These are phyloP conservation scores for Anisodus tanguticus DNA, from an alignment of 257 asterid genomes.

Conservation along the genomic window DNA sequence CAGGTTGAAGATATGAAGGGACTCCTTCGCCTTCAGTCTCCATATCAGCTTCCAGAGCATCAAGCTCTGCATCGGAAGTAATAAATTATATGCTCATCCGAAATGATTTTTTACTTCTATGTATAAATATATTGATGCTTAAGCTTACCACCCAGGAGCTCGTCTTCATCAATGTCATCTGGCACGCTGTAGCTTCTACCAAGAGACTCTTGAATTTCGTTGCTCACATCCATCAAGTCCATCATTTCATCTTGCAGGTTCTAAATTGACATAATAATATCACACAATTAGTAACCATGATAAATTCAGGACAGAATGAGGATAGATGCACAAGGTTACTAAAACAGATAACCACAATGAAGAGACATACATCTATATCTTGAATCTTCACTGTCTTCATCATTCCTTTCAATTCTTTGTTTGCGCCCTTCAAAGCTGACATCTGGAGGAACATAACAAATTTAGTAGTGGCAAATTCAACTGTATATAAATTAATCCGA, in stretches of 20 bases:
- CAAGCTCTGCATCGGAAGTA: conserved; percentile 69
- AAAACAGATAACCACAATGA: not conserved
- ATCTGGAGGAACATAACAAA: conserved; percentile 55
- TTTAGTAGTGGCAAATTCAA: conserved; percentile 26
- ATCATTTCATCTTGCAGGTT: conserved; percentile 97
- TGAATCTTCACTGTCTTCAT: conserved; percentile 99
- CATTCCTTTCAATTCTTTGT: conserved; percentile 97
- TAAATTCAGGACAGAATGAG: not conserved
- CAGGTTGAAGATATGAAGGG: conserved; percentile 95
- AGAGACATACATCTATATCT: conserved; percentile 82
- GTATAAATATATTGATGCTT: conserved; percentile 25
- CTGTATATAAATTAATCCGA: conserved; percentile 30
- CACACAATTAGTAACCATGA: conserved; percentile 25
- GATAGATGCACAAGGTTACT: not conserved
- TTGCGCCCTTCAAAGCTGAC: conserved; percentile 95
- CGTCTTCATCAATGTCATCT: conserved; percentile 96
- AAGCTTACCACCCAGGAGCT: conserved; percentile 88
- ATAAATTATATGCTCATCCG: not conserved
- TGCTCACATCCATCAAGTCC: conserved; percentile 99
- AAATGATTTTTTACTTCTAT: not conserved
- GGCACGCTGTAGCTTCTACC: conserved; percentile 96
- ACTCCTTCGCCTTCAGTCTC: conserved; percentile 89
- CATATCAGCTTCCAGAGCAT: conserved; percentile 98
- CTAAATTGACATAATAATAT: conserved; percentile 38
- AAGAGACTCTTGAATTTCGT: conserved; percentile 94